A percentile compares a stretch with the other conserved stretches of the same genome.
These are phyloP conservation scores for Xanthoconium purpureum DNA, from an alignment of 768 basidiomycete species.

Conservation along the genomic window DNA sequence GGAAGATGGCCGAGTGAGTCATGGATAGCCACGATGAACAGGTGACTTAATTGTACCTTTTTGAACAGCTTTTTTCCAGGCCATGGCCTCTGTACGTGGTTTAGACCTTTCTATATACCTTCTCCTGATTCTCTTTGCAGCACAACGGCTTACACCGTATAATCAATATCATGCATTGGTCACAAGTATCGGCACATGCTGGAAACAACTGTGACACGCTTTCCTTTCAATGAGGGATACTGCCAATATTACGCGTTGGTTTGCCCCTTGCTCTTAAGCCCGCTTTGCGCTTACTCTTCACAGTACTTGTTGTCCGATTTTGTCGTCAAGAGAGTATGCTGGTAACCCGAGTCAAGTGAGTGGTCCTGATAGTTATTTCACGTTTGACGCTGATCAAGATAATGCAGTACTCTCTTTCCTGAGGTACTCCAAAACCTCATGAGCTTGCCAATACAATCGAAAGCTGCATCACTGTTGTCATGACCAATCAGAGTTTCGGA, in stretches of 20 bases:
- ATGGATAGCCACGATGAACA: slow-evolving; percentile 1
- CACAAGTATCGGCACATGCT: slow-evolving; percentile 37
- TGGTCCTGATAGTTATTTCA: not conserved
- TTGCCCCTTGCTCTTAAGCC: not conserved
- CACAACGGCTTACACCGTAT: slow-evolving; percentile 51
- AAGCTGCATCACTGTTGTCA: slow-evolving; percentile 36
- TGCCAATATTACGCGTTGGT: slow-evolving; percentile 52
- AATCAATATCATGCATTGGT: slow-evolving; percentile 47
- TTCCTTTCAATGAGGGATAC: slow-evolving; percentile 58
- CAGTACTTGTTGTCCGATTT: slow-evolving; percentile 61
- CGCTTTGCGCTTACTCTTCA: not conserved
- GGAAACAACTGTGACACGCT: slow-evolving; percentile 36
- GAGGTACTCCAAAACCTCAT: slow-evolving; percentile 45
- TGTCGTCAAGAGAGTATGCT: slow-evolving; percentile 56
- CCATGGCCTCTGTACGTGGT: slow-evolving; percentile 37
- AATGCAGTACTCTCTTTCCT: slow-evolving; percentile 42
- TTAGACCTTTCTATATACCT: fast-evolving
- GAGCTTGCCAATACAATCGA: slow-evolving; percentile 40
- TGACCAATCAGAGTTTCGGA: slow-evolving; percentile 32
- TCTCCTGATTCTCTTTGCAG: slow-evolving; percentile 22
- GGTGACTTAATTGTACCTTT: not conserved
- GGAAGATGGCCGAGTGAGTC: slow-evolving; percentile 50
- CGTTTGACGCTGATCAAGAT: slow-evolving; percentile 7
- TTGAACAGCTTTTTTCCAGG: slow-evolving; percentile 38
- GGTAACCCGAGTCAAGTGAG: slow-evolving; percentile 50